Evolutionary conservation across 2,329 filamentous ascomycete genomes (phyloP).

Genomic region (Teratosphaeria gauchensis): DNA sequence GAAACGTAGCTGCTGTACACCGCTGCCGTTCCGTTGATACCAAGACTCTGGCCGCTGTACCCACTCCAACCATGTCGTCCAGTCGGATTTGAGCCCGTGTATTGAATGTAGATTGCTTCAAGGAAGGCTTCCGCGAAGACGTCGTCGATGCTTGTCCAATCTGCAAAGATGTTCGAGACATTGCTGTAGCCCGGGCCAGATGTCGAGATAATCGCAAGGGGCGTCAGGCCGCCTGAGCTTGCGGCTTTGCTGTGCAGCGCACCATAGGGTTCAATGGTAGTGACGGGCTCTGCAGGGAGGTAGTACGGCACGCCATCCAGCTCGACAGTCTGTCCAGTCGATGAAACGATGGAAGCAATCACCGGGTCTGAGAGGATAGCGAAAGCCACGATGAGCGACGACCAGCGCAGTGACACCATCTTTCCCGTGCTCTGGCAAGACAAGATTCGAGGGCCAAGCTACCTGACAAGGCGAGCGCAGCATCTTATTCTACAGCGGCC

Average conservation of each 20-base stretch:
- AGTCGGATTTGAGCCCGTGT: slow-evolving; percentile 6
- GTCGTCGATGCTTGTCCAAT: slow-evolving; percentile 29
- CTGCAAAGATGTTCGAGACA: slow-evolving; percentile 17
- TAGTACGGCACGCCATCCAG: slow-evolving; percentile 33
- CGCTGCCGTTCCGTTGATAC: slow-evolving; percentile 8
- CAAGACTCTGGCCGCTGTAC: background rate
- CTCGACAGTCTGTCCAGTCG: slow-evolving; percentile 32
- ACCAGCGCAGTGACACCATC: too few relatives aligned
- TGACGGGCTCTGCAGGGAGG: slow-evolving; percentile 28
- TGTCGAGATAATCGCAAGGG: slow-evolving; percentile 30
- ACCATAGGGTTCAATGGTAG: slow-evolving; percentile 19
- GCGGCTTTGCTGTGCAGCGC: slow-evolving; percentile 12
- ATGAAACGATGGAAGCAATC: slow-evolving; percentile 10
- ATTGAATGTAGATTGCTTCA: slow-evolving; percentile 22
- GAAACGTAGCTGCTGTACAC: slow-evolving; percentile 10
- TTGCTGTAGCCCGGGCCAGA: slow-evolving; percentile 17
- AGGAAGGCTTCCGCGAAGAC: slow-evolving; percentile 34
- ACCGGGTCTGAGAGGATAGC: too few relatives aligned
- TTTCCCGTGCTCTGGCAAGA: too few relatives aligned
- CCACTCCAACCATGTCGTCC: background rate
- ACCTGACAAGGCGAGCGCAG: too few relatives aligned
- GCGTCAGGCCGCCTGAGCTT: slow-evolving; percentile 23
- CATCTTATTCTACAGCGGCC: too few relatives aligned
- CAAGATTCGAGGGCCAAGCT: too few relatives aligned
- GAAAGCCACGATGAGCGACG: too few relatives aligned